These are phyloP conservation scores for Pontederia crassipes DNA, from an alignment of 176 grass and related monocot genomes.

Conservation along the genomic window DNA sequence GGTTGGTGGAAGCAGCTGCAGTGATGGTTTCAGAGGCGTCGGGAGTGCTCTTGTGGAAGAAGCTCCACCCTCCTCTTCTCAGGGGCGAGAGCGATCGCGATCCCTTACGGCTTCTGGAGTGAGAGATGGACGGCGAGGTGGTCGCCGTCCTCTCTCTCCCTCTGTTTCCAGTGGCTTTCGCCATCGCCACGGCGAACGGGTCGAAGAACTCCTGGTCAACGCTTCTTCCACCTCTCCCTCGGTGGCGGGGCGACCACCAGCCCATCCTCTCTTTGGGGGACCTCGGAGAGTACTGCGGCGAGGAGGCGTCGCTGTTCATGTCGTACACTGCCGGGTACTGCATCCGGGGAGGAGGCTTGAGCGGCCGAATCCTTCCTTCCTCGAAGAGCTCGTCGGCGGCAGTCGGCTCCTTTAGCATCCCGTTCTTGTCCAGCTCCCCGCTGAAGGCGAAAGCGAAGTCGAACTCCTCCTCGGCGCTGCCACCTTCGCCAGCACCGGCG, in stretches of 20 bases:
- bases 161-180: conserved; percentile 36
- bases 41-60: neutral
- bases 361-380: conserved; percentile 43
- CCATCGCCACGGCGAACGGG: conserved; percentile 63
- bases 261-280: conserved; percentile 25
- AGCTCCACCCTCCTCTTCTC: neutral
- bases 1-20: neutral
- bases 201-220: conserved; percentile 31
- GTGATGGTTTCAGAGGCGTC: conserved; percentile 4
- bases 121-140: no score
- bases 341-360: conserved; percentile 65
- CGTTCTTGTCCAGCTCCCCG: conserved; percentile 30
- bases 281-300: conserved; percentile 26
- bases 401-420: conserved; percentile 13
- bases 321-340: conserved; percentile 28
- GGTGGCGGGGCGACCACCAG: conserved; percentile 36
- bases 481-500: neutral
- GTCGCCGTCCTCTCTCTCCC: conserved; percentile 7
- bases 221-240: conserved; percentile 1
- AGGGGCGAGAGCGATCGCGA: conserved; percentile 28
- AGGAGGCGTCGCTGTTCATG: conserved; percentile 33
- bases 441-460: conserved; percentile 57
- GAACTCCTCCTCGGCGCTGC: neutral
- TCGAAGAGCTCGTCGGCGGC: conserved; percentile 66
- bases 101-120: conserved; percentile 10